A percentile compares a stretch with the other conserved stretches of the same genome.
Conservation (phyloP, 257 asterid genomes). For the Capsicum rhomboideum region DNA sequence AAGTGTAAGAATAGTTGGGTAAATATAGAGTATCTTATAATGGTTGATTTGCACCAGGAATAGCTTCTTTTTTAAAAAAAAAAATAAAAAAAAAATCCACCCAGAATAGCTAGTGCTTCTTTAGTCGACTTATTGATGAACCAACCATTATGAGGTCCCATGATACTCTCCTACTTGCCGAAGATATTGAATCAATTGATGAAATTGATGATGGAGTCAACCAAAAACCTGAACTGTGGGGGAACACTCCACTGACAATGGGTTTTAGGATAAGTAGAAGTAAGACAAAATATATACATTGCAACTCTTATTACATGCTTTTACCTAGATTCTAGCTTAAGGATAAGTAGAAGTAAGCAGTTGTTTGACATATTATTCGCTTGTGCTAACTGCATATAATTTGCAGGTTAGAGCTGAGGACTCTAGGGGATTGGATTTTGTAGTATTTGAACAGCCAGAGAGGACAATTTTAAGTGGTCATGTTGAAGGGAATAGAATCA, state of each 20-base stretch:
- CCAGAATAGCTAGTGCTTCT: neutral
- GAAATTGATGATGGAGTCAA: neutral
- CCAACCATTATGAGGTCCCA: neutral
- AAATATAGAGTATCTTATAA: neutral
- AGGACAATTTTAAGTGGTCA: conserved; percentile 79
- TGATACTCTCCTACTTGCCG: neutral
- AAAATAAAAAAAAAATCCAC: no score
- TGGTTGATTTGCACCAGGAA: neutral
- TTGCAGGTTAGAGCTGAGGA: conserved; percentile 65
- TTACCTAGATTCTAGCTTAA: neutral
- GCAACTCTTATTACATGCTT: neutral
- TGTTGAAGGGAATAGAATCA: conserved; percentile 63
- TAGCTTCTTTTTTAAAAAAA: neutral
- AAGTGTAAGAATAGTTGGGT: neutral
- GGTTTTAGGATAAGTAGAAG: neutral
- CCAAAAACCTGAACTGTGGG: neutral
- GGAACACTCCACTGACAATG: neutral
- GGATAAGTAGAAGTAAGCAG: neutral
- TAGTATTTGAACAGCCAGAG: conserved; percentile 85
- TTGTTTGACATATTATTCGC: neutral
- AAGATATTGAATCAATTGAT: neutral
- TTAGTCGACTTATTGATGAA: neutral
- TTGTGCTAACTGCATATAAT: conserved; percentile 11
- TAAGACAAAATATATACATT: neutral
- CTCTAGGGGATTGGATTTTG: conserved; percentile 59